Percentiles rank a stretch among this genome's conserved stretches.
Evolutionary conservation across 192 early-diverging fungal genomes (phyloP).

Genomic region (Linnemannia elongata): DNA sequence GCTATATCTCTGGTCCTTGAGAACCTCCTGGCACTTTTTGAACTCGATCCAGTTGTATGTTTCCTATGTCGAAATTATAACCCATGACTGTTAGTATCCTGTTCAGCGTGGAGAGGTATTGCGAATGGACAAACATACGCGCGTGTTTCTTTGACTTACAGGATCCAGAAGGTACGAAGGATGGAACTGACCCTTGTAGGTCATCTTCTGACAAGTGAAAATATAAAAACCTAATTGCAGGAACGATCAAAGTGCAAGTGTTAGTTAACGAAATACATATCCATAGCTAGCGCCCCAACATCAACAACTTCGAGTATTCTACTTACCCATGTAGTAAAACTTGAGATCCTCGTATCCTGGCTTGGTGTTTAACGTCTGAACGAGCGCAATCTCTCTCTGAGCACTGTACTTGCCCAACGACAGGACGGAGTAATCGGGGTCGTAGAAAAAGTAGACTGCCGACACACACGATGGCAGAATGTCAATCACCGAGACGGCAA

Average conservation of each 20-base stretch:
- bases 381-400: conserved; percentile 83
- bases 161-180: conserved; percentile 89
- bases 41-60: conserved; percentile 67
- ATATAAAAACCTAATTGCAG: conserved; percentile 85
- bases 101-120: not conserved
- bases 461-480: conserved; percentile 91
- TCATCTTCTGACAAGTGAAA: conserved; percentile 93
- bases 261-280: not conserved
- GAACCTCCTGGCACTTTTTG: conserved; percentile 62
- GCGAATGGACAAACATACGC: not conserved
- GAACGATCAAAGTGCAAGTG: not conserved
- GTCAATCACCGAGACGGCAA: conserved; percentile 94
- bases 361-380: conserved; percentile 59
- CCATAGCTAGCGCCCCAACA: not conserved
- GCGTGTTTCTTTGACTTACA: conserved; percentile 19
- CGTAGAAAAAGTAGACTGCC: conserved; percentile 96
- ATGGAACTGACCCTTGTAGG: conserved; percentile 91
- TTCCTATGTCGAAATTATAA: conserved; percentile 29
- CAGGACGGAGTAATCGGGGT: conserved; percentile 83
- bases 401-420: conserved; percentile 90
- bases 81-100: not conserved
- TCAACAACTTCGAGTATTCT: not conserved
- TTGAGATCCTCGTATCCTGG: conserved; percentile 62
- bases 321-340: conserved; percentile 94
- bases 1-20: conserved; percentile 68